Base-by-base conservation (phyloP, 768 basidiomycete genomes). In the Dentipellis fragilis region DNA sequence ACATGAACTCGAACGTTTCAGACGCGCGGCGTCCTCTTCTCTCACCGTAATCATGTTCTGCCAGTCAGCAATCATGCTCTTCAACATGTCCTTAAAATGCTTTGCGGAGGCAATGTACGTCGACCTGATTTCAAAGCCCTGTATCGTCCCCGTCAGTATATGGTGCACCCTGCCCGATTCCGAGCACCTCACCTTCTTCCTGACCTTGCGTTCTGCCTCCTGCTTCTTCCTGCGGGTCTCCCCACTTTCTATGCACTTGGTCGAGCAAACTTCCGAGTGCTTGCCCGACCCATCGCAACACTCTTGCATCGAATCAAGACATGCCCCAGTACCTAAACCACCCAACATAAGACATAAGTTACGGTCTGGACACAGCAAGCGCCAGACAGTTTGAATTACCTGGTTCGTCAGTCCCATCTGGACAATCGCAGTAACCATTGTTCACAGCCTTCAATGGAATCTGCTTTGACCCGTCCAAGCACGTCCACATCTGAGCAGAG, bases 251-350 rank as follows among this genome's bases (percentile, higher is more conserved):
- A 76, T 75, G 67, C 96, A 99, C 3, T 71, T 72, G 67, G 96
- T 84, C 37, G 77, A 70, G 68, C 96, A 99, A 14, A 86, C 75
- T 16, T 91, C 92, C 10, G 80, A 69, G 22, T 74, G 78, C 71
- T 98, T 96, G 69, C 98, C 95, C 0, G 93, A 92, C 11, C 95
- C 95, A 62, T 99, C 95, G 65, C 95, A 99, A 64, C 95, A 99
- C 66, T 91, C 81, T 0, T 80, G 77, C 67, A 98, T 71, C 21
- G 75, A 78, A 60, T 85, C 79, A 4, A 80, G 76, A 66, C 93
- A 96, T 35, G 93, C 93, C 56, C 87, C 80, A 22, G 93, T 94
- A 52, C 90, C 90, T 93, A 57, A 51, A 50, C 38, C 47, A 14
- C 36, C 40, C n/a, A n/a, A n/a, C n/a, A 6, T 29, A 29, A 3